Evolutionary conservation across 768 basidiomycete species (phyloP).

Genomic region (Exidia glandulosa): DNA sequence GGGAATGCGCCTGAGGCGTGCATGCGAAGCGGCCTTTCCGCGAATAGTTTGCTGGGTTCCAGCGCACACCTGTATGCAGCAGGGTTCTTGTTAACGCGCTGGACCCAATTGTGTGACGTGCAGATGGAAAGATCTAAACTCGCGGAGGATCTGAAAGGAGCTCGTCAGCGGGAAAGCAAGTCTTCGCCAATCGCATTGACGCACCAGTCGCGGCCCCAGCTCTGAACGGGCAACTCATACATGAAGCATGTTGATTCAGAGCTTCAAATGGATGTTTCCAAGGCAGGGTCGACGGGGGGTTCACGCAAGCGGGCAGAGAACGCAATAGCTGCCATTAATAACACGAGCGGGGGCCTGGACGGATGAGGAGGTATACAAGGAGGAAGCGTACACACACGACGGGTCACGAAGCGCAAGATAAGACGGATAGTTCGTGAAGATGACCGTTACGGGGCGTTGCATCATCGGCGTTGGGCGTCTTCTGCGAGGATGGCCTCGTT

Average conservation of each 20-base stretch:
- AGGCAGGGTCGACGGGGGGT: too few species aligned
- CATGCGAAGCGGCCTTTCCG: too few species aligned
- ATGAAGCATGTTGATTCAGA: too few species aligned
- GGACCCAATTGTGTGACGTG: too few species aligned
- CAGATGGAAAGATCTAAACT: too few species aligned
- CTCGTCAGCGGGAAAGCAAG: background rate
- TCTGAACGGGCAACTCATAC: too few species aligned
- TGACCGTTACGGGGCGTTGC: background rate
- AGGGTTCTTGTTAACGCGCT: too few species aligned
- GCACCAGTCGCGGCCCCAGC: too few species aligned
- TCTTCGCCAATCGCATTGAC: background rate
- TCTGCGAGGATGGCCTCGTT: conserved; percentile 79
- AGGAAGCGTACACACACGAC: background rate
- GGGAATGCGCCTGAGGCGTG: too few species aligned
- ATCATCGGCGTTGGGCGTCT: conserved; percentile 26
- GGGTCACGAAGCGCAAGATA: background rate
- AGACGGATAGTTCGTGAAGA: background rate
- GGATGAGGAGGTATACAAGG: background rate
- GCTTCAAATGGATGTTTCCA: too few species aligned
- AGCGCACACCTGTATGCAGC: too few species aligned
- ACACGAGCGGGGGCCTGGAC: background rate
- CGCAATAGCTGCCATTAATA: background rate
- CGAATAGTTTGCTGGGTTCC: too few species aligned
- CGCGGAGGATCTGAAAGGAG: background rate
- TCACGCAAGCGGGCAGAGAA: background rate